These are phyloP conservation scores for Alternaria longipes DNA, from an alignment of 2,329 filamentous ascomycete genomes.

Conservation along the genomic window DNA sequence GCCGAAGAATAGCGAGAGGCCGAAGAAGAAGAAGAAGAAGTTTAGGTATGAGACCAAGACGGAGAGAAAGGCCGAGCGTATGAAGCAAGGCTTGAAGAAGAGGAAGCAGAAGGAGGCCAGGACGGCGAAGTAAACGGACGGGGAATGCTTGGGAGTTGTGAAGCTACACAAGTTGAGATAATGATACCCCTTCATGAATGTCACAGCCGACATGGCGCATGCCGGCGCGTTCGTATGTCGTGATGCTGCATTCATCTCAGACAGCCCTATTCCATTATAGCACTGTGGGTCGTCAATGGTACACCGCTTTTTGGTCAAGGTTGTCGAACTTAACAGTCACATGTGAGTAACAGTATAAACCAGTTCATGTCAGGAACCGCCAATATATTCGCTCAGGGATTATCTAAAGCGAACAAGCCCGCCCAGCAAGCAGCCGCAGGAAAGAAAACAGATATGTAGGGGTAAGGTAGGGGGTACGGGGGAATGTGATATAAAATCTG, in stretches of 20 bases:
- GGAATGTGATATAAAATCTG: constrained; percentile 28
- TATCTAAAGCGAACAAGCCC: constrained; percentile 44
- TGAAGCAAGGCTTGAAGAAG: constrained; percentile 74
- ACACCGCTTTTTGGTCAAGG: not conserved
- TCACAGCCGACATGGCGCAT: not conserved
- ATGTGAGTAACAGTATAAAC: constrained; percentile 5
- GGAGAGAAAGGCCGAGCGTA: constrained; percentile 71
- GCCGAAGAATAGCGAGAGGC: constrained; percentile 53
- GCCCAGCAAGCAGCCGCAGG: constrained; percentile 37
- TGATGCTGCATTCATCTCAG: not conserved
- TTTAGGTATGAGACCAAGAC: constrained; percentile 92
- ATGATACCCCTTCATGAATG: constrained; percentile 13
- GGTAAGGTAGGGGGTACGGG: constrained; percentile 21
- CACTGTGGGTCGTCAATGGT: not conserved
- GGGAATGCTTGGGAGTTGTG: not conserved
- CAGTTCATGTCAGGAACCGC: constrained; percentile 18
- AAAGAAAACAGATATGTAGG: constrained; percentile 42
- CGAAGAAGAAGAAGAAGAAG: constrained; percentile 86
- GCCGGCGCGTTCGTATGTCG: not conserved
- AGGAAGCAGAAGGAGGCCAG: constrained; percentile 72
- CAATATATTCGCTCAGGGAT: constrained; percentile 45
- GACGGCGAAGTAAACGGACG: constrained; percentile 31
- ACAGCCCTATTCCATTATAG: not conserved
- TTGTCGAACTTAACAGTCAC: not conserved
- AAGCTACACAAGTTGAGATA: constrained; percentile 1